Conservation (phyloP, 2,329 filamentous ascomycete species). For the Ophiostoma piceae region DNA sequence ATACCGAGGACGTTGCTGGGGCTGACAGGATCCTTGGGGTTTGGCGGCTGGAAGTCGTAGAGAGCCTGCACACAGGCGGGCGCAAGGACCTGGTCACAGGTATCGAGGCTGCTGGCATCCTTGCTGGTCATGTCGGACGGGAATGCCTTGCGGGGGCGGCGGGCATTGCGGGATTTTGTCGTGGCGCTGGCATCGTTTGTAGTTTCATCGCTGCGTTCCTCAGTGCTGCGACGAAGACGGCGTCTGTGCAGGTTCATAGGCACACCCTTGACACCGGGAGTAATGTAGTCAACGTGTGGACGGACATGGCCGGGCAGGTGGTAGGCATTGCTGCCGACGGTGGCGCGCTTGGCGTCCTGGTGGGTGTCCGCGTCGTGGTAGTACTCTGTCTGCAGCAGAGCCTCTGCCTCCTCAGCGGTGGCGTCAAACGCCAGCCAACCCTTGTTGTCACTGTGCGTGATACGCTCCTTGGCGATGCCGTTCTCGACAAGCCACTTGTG, state of each 20-base stretch:
- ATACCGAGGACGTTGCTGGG: conserved; percentile 30
- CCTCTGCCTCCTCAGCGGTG: conserved; percentile 30
- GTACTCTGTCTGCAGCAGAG: conserved; percentile 30
- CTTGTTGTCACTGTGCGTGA: conserved; percentile 27
- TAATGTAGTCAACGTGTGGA: conserved; percentile 52
- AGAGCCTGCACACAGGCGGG: conserved; percentile 12
- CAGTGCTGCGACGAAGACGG: conserved; percentile 25
- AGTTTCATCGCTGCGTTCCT: background rate
- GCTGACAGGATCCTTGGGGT: conserved; percentile 22
- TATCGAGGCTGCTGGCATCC: conserved; percentile 10
- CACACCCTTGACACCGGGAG: conserved; percentile 41
- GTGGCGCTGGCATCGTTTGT: conserved; percentile 10
- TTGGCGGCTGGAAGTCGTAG: background rate
- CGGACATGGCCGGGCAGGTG: conserved; percentile 45
- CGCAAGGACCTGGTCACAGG: conserved; percentile 27
- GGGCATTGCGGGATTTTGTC: conserved; percentile 8
- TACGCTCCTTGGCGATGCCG: conserved; percentile 31
- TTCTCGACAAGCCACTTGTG: conserved; percentile 33
- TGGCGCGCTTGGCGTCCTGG: conserved; percentile 26
- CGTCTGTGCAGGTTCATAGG: conserved; percentile 35
- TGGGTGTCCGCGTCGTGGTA: conserved; percentile 29
- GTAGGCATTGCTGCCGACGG: conserved; percentile 30
- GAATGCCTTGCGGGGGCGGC: conserved; percentile 13
- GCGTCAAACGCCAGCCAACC: conserved; percentile 33
- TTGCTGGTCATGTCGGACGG: conserved; percentile 14